These are phyloP conservation scores for Curvularia verruculosa DNA, from an alignment of 2,329 filamentous ascomycete genomes.

Conservation along the genomic window DNA sequence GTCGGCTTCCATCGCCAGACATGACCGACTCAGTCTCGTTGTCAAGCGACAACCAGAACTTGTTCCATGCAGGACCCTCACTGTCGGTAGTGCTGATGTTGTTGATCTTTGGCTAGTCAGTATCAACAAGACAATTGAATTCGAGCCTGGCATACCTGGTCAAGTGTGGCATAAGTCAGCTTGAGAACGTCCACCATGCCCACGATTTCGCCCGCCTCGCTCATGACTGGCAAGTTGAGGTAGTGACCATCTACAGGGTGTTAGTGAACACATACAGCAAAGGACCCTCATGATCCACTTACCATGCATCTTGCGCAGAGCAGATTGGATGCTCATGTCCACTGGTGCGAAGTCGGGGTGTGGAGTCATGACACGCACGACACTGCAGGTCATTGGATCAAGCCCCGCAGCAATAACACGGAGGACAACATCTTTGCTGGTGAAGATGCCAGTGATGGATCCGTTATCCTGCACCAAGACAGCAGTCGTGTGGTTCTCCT, in stretches of 20 bases:
- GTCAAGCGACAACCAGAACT: constrained; percentile 97
- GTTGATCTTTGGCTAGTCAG: constrained; percentile 65
- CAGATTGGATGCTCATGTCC: constrained; percentile 99
- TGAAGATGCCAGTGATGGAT: constrained; percentile 98
- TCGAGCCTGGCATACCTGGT: constrained; percentile 69
- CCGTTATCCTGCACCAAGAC: constrained; percentile 96
- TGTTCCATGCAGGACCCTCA: constrained; percentile 98
- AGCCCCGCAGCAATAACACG: constrained; percentile 96
- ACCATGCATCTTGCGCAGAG: constrained; percentile 99
- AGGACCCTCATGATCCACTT: constrained; percentile 46
- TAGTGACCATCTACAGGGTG: constrained; percentile 85
- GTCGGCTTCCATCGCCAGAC: constrained; percentile 83
- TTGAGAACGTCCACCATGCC: constrained; percentile 99
- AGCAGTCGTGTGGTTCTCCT: constrained; percentile 97
- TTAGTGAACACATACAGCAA: constrained; percentile 5
- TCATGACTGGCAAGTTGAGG: constrained; percentile 98
- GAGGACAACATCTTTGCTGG: constrained; percentile 97
- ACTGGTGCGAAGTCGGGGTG: constrained; percentile 98
- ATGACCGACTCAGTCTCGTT: constrained; percentile 95
- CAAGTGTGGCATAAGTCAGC: constrained; percentile 94
- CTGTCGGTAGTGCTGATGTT: constrained; percentile 87
- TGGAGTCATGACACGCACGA: constrained; percentile 98
- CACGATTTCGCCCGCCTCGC: constrained; percentile 93
- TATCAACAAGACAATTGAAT: neutral
- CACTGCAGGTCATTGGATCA: constrained; percentile 92